These are phyloP conservation scores for Candida glaebosa DNA, from an alignment of 805 yeast genomes.

Conservation along the genomic window DNA sequence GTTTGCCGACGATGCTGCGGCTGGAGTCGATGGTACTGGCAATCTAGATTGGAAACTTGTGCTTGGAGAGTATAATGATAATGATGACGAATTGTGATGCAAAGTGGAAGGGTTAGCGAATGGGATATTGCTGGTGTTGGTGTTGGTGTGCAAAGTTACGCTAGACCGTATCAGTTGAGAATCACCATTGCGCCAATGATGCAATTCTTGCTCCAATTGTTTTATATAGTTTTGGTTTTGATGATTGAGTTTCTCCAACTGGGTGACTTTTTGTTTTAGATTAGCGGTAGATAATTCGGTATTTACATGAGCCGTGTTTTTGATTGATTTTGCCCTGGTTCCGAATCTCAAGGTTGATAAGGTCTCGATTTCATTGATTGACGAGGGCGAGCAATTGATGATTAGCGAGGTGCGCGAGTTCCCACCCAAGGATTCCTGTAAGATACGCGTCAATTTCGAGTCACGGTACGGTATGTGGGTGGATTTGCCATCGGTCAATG, in stretches of 20 bases:
- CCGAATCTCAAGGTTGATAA: slow-evolving; percentile 85
- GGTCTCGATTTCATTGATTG: slow-evolving; percentile 70
- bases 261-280: slow-evolving; percentile 37
- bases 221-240: slow-evolving; percentile 28
- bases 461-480: slow-evolving; percentile 84
- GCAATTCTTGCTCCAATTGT: slow-evolving; percentile 41
- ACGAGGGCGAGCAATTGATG: slow-evolving; percentile 85
- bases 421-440: slow-evolving; percentile 85
- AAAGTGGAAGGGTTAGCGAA: too few species aligned
- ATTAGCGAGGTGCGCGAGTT: slow-evolving; percentile 81
- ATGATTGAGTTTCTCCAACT: slow-evolving; percentile 32
- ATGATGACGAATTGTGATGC: too few species aligned
- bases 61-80: too few species aligned
- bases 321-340: slow-evolving; percentile 76
- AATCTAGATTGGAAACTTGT: too few species aligned
- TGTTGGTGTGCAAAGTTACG: neutral
- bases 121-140: too few species aligned
- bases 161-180: neutral
- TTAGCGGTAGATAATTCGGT: slow-evolving; percentile 53
- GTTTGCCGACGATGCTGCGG: slow-evolving; percentile 5
- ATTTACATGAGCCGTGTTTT: slow-evolving; percentile 63
- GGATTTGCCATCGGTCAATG: slow-evolving; percentile 66
- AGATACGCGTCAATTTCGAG: slow-evolving; percentile 68
- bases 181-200: slow-evolving; percentile 3
- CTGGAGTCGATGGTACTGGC: neutral